Percentiles rank a stretch among this genome's conserved stretches.
These are phyloP conservation scores for Mixia osmundae DNA, from an alignment of 1,284 basidiomycete species.

Conservation along the genomic window DNA sequence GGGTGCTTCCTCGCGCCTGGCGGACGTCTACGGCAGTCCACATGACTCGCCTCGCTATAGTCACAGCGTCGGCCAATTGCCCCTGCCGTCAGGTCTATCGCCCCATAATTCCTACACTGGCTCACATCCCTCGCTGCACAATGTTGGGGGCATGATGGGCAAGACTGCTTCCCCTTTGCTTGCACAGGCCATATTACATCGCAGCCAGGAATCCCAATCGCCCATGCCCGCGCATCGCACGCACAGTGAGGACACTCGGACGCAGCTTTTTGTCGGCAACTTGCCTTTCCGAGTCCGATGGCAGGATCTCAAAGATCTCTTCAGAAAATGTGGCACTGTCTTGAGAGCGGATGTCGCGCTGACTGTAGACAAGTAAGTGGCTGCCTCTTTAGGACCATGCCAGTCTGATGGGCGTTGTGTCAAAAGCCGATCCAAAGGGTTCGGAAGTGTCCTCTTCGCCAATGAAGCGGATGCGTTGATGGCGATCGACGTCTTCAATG, in stretches of 20 bases:
- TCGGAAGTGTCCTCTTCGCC: slow-evolving; percentile 25
- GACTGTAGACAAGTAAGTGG: slow-evolving; percentile 8
- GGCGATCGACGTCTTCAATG: slow-evolving; percentile 23
- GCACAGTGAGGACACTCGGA: slow-evolving; percentile 1
- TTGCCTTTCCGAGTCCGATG: slow-evolving; percentile 85
- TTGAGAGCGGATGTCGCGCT: slow-evolving; percentile 63
- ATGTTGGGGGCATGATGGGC: no score
- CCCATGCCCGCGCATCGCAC: no score
- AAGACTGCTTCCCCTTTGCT: no score
- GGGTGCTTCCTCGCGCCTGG: no score
- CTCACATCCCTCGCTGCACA: no score
- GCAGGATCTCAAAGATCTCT: slow-evolving; percentile 95
- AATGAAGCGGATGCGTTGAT: slow-evolving; percentile 21
- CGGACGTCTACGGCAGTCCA: no score
- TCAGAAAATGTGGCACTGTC: slow-evolving; percentile 80
- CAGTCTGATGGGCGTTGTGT: slow-evolving; percentile 5
- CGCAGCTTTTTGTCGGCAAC: slow-evolving; percentile 3
- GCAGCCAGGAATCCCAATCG: no score
- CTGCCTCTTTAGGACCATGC: slow-evolving; percentile 27
- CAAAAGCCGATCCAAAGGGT: slow-evolving; percentile 23
- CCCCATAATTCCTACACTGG: no score
- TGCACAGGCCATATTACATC: no score
- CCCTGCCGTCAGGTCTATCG: no score
- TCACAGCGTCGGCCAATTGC: no score
- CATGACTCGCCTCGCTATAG: no score